Percentiles rank a stretch among this genome's conserved stretches.
Conservation (phyloP, 2,329 filamentous ascomycete genomes). For the Tolypocladium tundrense region DNA sequence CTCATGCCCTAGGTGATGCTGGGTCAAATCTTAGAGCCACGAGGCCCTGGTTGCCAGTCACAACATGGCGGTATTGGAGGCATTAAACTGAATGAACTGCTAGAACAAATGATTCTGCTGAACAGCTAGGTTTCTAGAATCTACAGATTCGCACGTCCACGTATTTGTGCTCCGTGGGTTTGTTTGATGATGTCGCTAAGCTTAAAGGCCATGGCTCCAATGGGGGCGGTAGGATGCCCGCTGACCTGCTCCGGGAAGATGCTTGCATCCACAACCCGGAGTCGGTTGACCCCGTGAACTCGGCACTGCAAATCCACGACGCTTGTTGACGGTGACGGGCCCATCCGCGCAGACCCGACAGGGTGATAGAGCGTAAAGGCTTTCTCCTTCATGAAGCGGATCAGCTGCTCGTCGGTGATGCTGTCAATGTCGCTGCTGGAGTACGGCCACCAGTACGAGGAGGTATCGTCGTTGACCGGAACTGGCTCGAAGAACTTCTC, state of each 20-base stretch:
- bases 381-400: constrained; percentile 6
- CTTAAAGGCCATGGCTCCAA: constrained; percentile 10
- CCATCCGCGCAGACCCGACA: neutral
- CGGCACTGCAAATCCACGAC: neutral
- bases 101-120: too few relatives aligned
- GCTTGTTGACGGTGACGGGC: neutral
- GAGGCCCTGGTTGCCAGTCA: neutral
- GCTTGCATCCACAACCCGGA: constrained; percentile 49
- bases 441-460: constrained; percentile 11
- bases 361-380: constrained; percentile 7
- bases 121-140: neutral
- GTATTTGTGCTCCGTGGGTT: neutral
- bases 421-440: constrained; percentile 8
- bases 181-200: constrained; percentile 8
- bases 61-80: neutral
- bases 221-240: constrained; percentile 10
- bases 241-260: constrained; percentile 33
- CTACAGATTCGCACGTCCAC: neutral
- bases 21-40: too few relatives aligned
- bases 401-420: constrained; percentile 10
- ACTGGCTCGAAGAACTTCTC: constrained; percentile 7
- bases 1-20: too few relatives aligned
- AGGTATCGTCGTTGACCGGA: constrained; percentile 4
- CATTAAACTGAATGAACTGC: too few relatives aligned
- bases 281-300: constrained; percentile 15